Percentiles rank a stretch among this genome's conserved stretches.
Conservation (phyloP, 768 basidiomycete genomes). For the Hortiboletus flavorubellus region DNA sequence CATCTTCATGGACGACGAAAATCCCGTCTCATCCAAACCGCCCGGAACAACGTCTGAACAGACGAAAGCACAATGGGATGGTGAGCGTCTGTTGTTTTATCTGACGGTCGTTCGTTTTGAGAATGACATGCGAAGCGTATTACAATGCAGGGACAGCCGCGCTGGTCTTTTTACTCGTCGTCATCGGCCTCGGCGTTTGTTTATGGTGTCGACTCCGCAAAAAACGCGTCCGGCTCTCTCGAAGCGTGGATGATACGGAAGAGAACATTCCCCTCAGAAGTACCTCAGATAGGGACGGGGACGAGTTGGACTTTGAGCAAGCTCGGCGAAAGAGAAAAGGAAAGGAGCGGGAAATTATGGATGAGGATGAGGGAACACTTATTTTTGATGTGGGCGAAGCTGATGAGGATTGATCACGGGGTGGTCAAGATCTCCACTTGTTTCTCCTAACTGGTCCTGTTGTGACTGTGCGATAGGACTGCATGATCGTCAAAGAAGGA, state of each 20-base stretch:
- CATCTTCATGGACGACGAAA: constrained; percentile 47
- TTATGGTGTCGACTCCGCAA: constrained; percentile 65
- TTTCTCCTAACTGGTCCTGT: background rate
- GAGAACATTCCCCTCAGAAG: constrained; percentile 70
- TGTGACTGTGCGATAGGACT: background rate
- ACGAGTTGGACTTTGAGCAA: constrained; percentile 44
- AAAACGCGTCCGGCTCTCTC: constrained; percentile 26
- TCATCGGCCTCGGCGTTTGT: constrained; percentile 63
- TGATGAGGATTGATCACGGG: constrained; percentile 41
- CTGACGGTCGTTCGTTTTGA: background rate
- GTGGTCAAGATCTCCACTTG: background rate
- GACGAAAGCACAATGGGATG: constrained; percentile 89
- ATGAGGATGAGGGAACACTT: constrained; percentile 30
- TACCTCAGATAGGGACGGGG: constrained; percentile 31
- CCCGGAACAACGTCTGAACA: constrained; percentile 66
- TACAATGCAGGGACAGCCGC: constrained; percentile 91
- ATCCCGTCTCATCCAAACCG: constrained; percentile 34
- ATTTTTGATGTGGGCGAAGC: constrained; percentile 58
- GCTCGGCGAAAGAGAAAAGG: constrained; percentile 40
- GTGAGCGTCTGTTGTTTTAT: constrained; percentile 37
- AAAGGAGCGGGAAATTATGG: constrained; percentile 42
- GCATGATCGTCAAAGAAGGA: background rate
- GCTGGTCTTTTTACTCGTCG: constrained; percentile 75
- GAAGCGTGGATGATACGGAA: constrained; percentile 33
- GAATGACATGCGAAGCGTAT: constrained; percentile 55